Conservation (phyloP, 768 basidiomycete species). For the Tylopilus cervinicoccineus region DNA sequence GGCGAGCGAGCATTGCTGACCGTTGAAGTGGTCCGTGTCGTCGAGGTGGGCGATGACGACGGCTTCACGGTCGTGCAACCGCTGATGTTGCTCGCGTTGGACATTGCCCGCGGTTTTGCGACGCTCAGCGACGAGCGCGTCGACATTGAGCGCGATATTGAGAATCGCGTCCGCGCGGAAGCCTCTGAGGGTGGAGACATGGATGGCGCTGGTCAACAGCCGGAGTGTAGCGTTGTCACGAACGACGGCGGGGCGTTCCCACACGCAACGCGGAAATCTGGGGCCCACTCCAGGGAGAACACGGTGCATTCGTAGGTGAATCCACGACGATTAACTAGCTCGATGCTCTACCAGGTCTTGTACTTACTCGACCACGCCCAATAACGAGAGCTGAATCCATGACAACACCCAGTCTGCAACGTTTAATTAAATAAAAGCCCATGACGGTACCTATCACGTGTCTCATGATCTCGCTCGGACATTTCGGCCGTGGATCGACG, state of each 20-base stretch:
- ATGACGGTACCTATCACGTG: too few species aligned
- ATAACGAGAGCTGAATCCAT: too few species aligned
- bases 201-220: conserved; percentile 4
- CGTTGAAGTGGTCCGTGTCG: conserved; percentile 24
- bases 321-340: neutral
- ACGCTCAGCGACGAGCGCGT: conserved; percentile 41
- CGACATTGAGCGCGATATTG: conserved; percentile 40
- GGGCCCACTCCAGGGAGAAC: too few species aligned
- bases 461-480: too few species aligned
- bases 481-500: too few species aligned
- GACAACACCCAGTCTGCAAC: neutral
- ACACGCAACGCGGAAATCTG: too few species aligned
- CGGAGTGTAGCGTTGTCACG: conserved; percentile 3
- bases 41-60: conserved; percentile 23
- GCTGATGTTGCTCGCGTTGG: conserved; percentile 46
- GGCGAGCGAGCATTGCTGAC: conserved; percentile 36
- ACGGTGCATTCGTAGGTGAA: too few species aligned
- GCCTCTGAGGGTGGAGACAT: conserved; percentile 48
- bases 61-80: conserved; percentile 49
- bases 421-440: too few species aligned
- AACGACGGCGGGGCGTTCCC: conserved; percentile 21
- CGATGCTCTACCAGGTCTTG: too few species aligned
- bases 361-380: too few species aligned
- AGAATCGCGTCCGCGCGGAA: conserved; percentile 40
- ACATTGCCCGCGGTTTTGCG: conserved; percentile 51